Percentiles rank a stretch among this genome's conserved stretches.
phyloP scores from a whole-genome alignment of 441 rosid species.

The Corymbia citriodora region DNA sequence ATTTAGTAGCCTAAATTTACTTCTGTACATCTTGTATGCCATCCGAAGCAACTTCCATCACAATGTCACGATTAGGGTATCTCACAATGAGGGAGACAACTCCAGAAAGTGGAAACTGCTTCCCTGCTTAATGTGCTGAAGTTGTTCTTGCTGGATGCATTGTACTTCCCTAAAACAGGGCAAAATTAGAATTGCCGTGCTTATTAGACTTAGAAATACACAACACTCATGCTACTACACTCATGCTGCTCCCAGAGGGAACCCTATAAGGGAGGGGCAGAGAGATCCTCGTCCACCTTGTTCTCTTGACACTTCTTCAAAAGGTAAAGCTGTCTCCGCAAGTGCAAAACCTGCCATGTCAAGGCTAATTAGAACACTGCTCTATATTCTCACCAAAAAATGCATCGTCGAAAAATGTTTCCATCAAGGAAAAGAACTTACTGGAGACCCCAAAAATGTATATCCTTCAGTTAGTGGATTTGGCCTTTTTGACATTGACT shows the following conservation, averaged over 20 bases:
- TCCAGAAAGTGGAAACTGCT: background rate
- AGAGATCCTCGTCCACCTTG: slow-evolving; percentile 15
- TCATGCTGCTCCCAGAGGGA: background rate
- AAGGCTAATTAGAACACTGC: background rate
- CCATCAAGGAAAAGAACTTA: background rate
- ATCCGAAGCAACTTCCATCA: background rate
- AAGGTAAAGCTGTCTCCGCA: slow-evolving; percentile 16
- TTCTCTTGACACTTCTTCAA: slow-evolving; percentile 19
- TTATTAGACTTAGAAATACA: background rate
- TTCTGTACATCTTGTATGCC: background rate
- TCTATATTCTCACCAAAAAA: background rate
- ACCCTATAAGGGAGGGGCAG: slow-evolving; percentile 12
- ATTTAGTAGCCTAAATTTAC: background rate
- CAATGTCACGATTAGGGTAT: background rate
- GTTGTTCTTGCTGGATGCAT: background rate
- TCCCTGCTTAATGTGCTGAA: background rate
- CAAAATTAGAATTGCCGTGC: background rate
- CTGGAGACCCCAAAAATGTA: background rate
- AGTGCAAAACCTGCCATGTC: slow-evolving; percentile 8
- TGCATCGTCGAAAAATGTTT: background rate
- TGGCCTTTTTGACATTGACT: background rate
- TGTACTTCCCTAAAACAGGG: background rate
- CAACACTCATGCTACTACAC: background rate
- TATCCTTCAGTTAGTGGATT: background rate
- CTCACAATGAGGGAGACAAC: background rate